Evolutionary conservation across 179 eudicot genomes (phyloP).

Genomic region (Nepenthes alata): DNA sequence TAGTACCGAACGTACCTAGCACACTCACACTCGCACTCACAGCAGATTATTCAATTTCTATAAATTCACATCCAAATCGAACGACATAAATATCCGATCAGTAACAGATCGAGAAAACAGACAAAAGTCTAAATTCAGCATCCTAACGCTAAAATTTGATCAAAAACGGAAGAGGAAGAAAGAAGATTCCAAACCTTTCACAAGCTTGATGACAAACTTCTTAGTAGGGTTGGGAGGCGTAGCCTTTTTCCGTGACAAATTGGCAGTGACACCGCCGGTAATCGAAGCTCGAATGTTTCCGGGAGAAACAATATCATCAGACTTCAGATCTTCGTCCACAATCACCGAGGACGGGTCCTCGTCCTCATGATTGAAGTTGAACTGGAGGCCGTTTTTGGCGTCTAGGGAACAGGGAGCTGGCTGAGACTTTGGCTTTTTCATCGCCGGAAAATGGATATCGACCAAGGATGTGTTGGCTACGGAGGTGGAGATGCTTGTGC

Average conservation of each 20-base stretch:
- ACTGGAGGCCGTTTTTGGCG: constrained; percentile 35
- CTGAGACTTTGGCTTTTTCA: constrained; percentile 82
- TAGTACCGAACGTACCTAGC: background rate
- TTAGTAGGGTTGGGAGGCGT: constrained; percentile 74
- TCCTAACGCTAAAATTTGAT: background rate
- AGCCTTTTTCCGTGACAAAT: constrained; percentile 81
- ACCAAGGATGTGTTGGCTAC: constrained; percentile 5
- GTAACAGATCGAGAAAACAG: background rate
- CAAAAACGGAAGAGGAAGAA: background rate
- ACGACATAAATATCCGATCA: background rate
- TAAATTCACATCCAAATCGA: background rate
- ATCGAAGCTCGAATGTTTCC: constrained; percentile 7
- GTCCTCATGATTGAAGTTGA: constrained; percentile 19
- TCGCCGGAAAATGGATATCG: constrained; percentile 31
- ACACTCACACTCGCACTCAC: background rate
- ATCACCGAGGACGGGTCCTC: constrained; percentile 29
- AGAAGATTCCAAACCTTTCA: constrained; percentile 41
- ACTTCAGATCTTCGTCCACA: constrained; percentile 28
- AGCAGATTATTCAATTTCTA: background rate
- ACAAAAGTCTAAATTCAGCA: background rate
- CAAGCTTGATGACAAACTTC: constrained; percentile 78
- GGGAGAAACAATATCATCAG: constrained; percentile 11
- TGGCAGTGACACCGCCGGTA: constrained; percentile 32
- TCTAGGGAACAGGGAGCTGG: constrained; percentile 33
- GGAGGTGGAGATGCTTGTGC: constrained; percentile 6